Evolutionary conservation across 2,329 filamentous ascomycete species (phyloP).

Genomic region (Aspergillus tanneri): DNA sequence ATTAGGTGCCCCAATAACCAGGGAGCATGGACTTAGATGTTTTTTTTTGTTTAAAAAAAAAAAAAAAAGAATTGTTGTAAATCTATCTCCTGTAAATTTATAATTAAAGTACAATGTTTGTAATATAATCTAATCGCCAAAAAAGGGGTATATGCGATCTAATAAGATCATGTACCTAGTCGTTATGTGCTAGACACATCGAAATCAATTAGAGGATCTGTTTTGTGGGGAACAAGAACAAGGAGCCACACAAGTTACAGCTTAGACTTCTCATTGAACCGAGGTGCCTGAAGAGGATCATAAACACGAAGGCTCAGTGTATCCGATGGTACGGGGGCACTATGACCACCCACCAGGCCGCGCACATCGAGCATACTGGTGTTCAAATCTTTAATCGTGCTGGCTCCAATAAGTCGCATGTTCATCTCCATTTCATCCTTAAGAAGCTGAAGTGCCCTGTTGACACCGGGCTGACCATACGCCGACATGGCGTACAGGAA

Average conservation of each 20-base stretch:
- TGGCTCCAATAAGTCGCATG: slow-evolving; percentile 88
- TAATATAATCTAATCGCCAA: too few species aligned
- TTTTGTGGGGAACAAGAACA: background rate
- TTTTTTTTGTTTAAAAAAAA: too few species aligned
- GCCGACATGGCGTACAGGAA: slow-evolving; percentile 96
- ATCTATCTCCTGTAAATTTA: too few species aligned
- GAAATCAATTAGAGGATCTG: background rate
- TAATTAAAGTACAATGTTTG: too few species aligned
- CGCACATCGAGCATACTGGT: slow-evolving; percentile 76
- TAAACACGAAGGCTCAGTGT: slow-evolving; percentile 59
- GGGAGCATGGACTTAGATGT: too few species aligned
- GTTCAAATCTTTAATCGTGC: slow-evolving; percentile 71
- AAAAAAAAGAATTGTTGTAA: too few species aligned
- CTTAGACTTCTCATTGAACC: slow-evolving; percentile 51
- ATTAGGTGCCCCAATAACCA: too few species aligned
- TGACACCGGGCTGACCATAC: slow-evolving; percentile 83
- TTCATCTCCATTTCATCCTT: slow-evolving; percentile 99
- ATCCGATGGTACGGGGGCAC: slow-evolving; percentile 60
- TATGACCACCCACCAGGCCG: slow-evolving; percentile 62
- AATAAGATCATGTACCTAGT: too few species aligned
- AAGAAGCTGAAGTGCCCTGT: slow-evolving; percentile 85
- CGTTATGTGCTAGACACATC: too few species aligned
- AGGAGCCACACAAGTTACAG: slow-evolving; percentile 26
- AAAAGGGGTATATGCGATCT: too few species aligned
- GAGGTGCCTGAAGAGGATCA: slow-evolving; percentile 52